Percentiles rank a stretch among this genome's conserved stretches.
phyloP scores from a whole-genome alignment of 1,139 yeast genomes.

The Geotrichum macrosporum region DNA sequence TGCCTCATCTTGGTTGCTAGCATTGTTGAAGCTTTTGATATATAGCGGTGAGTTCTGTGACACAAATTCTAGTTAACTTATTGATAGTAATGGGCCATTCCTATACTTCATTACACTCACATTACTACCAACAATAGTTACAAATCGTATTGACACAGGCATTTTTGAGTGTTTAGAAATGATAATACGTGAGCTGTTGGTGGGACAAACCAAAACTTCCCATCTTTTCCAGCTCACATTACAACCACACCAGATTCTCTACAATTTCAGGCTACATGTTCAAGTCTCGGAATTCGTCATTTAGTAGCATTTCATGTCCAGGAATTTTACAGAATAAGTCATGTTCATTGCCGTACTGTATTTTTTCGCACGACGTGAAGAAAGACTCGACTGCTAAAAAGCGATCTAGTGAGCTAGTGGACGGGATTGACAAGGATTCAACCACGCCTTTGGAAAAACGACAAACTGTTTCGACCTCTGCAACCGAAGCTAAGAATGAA shows the following conservation, averaged over 20 bases:
- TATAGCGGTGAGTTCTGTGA: slow-evolving; percentile 34
- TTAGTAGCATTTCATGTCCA: slow-evolving; percentile 31
- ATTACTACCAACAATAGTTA: slow-evolving; percentile 34
- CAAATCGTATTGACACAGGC: slow-evolving; percentile 32
- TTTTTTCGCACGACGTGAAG: slow-evolving; percentile 29
- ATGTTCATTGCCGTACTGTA: slow-evolving; percentile 33
- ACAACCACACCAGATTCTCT: too few species aligned
- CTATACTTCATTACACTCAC: slow-evolving; percentile 26
- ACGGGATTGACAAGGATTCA: too few species aligned
- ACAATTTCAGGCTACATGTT: too few species aligned
- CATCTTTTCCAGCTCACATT: neutral
- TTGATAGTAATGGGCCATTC: neutral
- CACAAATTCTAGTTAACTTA: neutral
- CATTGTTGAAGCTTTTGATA: slow-evolving; percentile 26
- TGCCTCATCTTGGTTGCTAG: slow-evolving; percentile 6
- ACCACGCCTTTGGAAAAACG: too few species aligned
- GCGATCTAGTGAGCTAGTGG: neutral
- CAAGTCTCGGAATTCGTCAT: slow-evolving; percentile 20
- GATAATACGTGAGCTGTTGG: neutral
- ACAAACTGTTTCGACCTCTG: too few species aligned
- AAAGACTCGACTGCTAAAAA: neutral
- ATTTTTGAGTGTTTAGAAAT: slow-evolving; percentile 20
- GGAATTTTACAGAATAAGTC: slow-evolving; percentile 17
- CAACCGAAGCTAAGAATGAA: too few species aligned
- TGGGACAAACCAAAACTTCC: too few species aligned